Conservation (phyloP, 192 early-diverging fungal genomes). For the Mortierella claussenii region DNA sequence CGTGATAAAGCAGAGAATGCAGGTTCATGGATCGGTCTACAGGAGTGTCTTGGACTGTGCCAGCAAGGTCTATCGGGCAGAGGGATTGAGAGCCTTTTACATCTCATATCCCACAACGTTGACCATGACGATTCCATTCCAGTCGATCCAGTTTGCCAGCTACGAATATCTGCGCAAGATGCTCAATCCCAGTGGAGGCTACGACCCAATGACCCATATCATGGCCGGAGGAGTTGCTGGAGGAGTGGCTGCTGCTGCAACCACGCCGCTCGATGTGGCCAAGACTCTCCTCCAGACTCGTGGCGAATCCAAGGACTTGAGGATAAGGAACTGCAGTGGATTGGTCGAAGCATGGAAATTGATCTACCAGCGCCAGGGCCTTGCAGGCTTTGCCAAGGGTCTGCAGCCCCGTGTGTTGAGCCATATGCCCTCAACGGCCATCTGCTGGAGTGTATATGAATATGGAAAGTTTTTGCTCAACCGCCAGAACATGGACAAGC, state of each 20-base stretch:
- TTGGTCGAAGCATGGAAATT: slow-evolving; percentile 75
- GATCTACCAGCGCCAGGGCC: slow-evolving; percentile 82
- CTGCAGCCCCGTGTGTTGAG: slow-evolving; percentile 85
- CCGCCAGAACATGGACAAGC: slow-evolving; percentile 37
- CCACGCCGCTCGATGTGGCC: slow-evolving; percentile 94
- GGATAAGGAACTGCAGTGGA: slow-evolving; percentile 77
- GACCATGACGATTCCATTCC: slow-evolving; percentile 95
- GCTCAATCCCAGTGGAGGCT: slow-evolving; percentile 82
- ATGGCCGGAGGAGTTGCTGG: slow-evolving; percentile 90
- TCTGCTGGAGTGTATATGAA: slow-evolving; percentile 95
- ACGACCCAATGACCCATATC: slow-evolving; percentile 91
- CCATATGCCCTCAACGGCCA: slow-evolving; percentile 93
- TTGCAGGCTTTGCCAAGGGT: slow-evolving; percentile 84
- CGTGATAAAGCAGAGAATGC: slow-evolving; percentile 97
- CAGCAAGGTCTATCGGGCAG: slow-evolving; percentile 71
- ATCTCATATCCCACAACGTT: slow-evolving; percentile 95
- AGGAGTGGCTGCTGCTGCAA: slow-evolving; percentile 84
- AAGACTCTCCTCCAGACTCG: slow-evolving; percentile 96
- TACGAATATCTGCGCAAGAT: slow-evolving; percentile 91
- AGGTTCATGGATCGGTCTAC: slow-evolving; percentile 80
- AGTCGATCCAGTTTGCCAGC: slow-evolving; percentile 91
- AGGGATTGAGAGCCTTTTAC: slow-evolving; percentile 91
- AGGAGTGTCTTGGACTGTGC: slow-evolving; percentile 78
- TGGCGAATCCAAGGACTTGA: slow-evolving; percentile 78
- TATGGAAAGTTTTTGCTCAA: slow-evolving; percentile 81